Base-by-base conservation (phyloP, 768 basidiomycete genomes). In the Lactifluus volemus region DNA sequence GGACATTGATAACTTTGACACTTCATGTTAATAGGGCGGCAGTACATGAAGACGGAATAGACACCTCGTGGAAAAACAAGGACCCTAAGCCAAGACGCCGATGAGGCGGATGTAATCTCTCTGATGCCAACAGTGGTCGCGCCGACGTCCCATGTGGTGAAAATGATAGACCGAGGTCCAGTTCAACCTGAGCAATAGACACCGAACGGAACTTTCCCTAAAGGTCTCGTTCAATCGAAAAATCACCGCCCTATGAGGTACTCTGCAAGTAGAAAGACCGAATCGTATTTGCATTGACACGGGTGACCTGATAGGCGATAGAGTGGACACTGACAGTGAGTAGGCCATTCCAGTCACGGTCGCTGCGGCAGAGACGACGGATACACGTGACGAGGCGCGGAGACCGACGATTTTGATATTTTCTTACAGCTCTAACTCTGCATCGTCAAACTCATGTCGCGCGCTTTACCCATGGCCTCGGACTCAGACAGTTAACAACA, bases 361-460 rank as follows among this genome's bases (percentile, higher is more conserved):
- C 25, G 25, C 25, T 25, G 25, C 25, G 25, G 25, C 25, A 25
- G 25, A 25, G 25, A 25, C 25, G 25, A 25, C 25, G 25, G 25
- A 25, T 36, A 45, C 44, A 45, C 44, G 44, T 45, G 44, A 45
- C 44, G 25, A 25, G 2, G 25, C 25, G 25, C 25, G 25, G 25
- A 25, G 25, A 25, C 25, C 25, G 25, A 25, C 25, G n/a, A n/a
- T n/a, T n/a, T n/a, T n/a, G n/a, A n/a, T 25, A 25, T 25, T 25
- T 25, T 25, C 25, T 25, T 25, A 25, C 1, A 25, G 25, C 25
- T 25, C 25, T 10, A 36, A 10, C 17, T 21, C 39, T 17, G 38
- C 56, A 21, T 30, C 56, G 21, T 44, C 32, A 58, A 51, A 47
- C 56, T 52, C 53, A 66, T 66, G 65, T 64, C 65, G 44, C 52